Evolutionary conservation across 2,329 filamentous ascomycete species (phyloP).

Genomic region (Penicillium digitatum): DNA sequence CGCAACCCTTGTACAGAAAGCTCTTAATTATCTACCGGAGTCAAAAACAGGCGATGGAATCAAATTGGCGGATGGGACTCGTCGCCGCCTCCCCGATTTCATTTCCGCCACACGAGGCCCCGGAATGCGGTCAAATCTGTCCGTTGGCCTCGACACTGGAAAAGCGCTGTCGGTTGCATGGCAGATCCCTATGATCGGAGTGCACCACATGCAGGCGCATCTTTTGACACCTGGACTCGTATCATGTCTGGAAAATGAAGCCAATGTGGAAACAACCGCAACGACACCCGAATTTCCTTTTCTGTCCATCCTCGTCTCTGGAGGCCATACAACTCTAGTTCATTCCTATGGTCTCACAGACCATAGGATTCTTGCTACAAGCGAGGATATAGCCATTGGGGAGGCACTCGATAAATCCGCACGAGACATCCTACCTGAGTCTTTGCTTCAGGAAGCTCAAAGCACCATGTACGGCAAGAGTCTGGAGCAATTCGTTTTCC

Average conservation of each 20-base stretch:
- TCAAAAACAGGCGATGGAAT: conserved; percentile 16
- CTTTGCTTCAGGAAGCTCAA: conserved; percentile 51
- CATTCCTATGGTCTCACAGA: conserved; percentile 64
- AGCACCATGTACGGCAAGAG: conserved; percentile 75
- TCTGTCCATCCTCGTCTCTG: conserved; percentile 81
- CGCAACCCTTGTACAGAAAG: conserved; percentile 62
- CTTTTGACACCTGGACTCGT: conserved; percentile 80
- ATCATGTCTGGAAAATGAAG: conserved; percentile 52
- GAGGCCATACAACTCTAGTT: conserved; percentile 85
- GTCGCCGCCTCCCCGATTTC: conserved; percentile 64
- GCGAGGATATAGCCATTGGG: conserved; percentile 79
- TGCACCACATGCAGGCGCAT: conserved; percentile 98
- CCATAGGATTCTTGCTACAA: conserved; percentile 69
- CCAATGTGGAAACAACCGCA: conserved; percentile 5
- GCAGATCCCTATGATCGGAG: conserved; percentile 75
- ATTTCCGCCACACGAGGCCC: conserved; percentile 87
- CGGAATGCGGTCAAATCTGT: conserved; percentile 76
- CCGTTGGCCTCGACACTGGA: conserved; percentile 73
- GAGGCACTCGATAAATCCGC: conserved; percentile 86
- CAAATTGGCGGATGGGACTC: conserved; percentile 19
- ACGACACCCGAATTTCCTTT: conserved; percentile 68
- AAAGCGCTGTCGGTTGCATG: conserved; percentile 84
- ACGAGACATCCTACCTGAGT: conserved; percentile 65
- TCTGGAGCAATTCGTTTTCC: conserved; percentile 77
- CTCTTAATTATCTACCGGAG: conserved; percentile 55